Evolutionary conservation across 495 filamentous ascomycete genomes (phyloP).

Genomic region (Talaromyces proteolyticus): DNA sequence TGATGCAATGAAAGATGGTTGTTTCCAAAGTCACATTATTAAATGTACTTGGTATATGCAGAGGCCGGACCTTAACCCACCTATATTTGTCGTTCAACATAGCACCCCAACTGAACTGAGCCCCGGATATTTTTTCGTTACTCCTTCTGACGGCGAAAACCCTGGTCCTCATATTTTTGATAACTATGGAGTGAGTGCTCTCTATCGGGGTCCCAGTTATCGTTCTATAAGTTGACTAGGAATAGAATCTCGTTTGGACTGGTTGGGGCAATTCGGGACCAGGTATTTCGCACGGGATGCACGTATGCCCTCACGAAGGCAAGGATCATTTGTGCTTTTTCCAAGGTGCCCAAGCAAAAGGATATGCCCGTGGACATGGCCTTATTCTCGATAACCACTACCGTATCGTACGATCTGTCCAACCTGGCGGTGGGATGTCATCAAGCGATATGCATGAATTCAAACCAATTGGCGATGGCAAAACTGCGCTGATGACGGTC

Average conservation of each 20-base stretch:
- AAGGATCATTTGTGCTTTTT: slow-evolving; percentile 47
- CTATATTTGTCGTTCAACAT: slow-evolving; percentile 23
- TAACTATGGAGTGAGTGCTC: slow-evolving; percentile 30
- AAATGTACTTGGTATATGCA: no score
- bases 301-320: slow-evolving; percentile 42
- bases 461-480: slow-evolving; percentile 35
- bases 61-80: slow-evolving; percentile 38
- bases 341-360: slow-evolving; percentile 47
- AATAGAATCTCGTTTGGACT: slow-evolving; percentile 40
- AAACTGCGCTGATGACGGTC: slow-evolving; percentile 48
- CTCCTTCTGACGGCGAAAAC: slow-evolving; percentile 33
- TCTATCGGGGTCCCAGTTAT: not conserved
- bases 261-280: slow-evolving; percentile 37
- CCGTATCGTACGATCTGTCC: slow-evolving; percentile 38
- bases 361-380: slow-evolving; percentile 48
- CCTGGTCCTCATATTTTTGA: slow-evolving; percentile 41
- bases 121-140: slow-evolving; percentile 38
- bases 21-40: no score
- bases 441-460: slow-evolving; percentile 49
- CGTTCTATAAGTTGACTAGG: not conserved
- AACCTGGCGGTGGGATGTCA: slow-evolving; percentile 39
- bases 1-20: not conserved
- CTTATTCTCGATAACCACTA: slow-evolving; percentile 48
- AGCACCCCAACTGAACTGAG: slow-evolving; percentile 22
- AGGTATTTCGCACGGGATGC: slow-evolving; percentile 35